A percentile compares a stretch with the other conserved stretches of the same genome.
Conservation (phyloP, 768 basidiomycete genomes). For the Lactarius indigo region DNA sequence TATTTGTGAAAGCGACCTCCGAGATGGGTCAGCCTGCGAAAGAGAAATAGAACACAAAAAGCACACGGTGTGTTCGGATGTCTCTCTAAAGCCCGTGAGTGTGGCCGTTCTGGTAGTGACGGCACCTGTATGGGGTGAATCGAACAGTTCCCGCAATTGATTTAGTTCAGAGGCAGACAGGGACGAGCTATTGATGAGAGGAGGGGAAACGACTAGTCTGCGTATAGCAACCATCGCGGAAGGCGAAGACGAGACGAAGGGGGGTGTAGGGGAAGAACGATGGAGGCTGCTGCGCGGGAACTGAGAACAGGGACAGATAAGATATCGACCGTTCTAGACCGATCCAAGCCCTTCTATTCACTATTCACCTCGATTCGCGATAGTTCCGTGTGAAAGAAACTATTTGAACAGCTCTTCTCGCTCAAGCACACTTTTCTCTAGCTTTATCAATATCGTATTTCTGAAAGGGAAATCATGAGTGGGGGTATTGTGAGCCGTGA, state of each 20-base stretch:
- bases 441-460: slow-evolving; percentile 96
- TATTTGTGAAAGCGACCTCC: slow-evolving; percentile 59
- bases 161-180: slow-evolving; percentile 72
- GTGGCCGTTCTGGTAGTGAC: slow-evolving; percentile 81
- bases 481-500: slow-evolving; percentile 93
- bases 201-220: slow-evolving; percentile 53
- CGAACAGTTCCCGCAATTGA: slow-evolving; percentile 64
- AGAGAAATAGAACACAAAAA: slow-evolving; percentile 1
- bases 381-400: slow-evolving; percentile 19
- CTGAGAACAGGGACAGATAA: slow-evolving; percentile 5
- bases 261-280: background rate
- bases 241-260: slow-evolving; percentile 1
- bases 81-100: slow-evolving; percentile 64
- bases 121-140: slow-evolving; percentile 66
- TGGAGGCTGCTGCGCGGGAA: background rate
- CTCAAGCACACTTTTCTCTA: slow-evolving; percentile 89
- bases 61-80: slow-evolving; percentile 56
- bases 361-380: slow-evolving; percentile 10
- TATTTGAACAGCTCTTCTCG: slow-evolving; percentile 89
- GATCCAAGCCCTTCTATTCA: background rate
- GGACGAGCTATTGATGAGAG: slow-evolving; percentile 75
- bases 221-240: slow-evolving; percentile 54
- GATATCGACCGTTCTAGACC: slow-evolving; percentile 13
- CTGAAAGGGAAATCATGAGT: slow-evolving; percentile 74
- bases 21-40: background rate